Conservation (phyloP, 495 filamentous ascomycete genomes). For the Trichoderma gamsii region DNA sequence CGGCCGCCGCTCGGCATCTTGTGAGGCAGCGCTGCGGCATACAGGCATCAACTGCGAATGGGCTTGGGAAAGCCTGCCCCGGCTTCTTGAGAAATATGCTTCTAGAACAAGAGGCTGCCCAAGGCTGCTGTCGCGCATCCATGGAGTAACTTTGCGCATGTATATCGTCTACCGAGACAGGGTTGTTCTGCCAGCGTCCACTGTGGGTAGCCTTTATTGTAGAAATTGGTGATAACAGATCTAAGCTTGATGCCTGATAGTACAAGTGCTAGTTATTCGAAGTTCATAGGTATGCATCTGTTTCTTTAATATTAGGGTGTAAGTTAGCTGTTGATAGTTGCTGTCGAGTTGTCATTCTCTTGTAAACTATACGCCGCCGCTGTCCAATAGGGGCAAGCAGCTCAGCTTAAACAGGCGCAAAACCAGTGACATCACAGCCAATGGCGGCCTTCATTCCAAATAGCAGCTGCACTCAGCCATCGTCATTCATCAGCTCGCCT, state of each 20-base stretch:
- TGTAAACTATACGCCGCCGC: no score
- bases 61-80: no score
- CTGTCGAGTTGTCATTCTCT: no score
- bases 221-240: background rate
- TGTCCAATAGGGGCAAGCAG: no score
- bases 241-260: background rate
- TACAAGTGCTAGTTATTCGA: no score
- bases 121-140: background rate
- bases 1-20: background rate
- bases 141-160: background rate
- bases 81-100: no score
- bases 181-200: background rate
- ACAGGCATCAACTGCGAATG: background rate
- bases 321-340: no score
- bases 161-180: background rate
- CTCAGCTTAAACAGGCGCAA: background rate
- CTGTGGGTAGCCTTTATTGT: background rate
- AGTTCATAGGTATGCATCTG: no score
- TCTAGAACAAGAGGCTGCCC: no score
- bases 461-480: background rate
- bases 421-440: slow-evolving; percentile 16
- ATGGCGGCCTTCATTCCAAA: background rate
- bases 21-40: slow-evolving; percentile 13
- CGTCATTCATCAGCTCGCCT: background rate
- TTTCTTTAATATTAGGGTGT: no score